Conservation (phyloP, 768 basidiomycete genomes). For the Candolleomyces efflorescens region DNA sequence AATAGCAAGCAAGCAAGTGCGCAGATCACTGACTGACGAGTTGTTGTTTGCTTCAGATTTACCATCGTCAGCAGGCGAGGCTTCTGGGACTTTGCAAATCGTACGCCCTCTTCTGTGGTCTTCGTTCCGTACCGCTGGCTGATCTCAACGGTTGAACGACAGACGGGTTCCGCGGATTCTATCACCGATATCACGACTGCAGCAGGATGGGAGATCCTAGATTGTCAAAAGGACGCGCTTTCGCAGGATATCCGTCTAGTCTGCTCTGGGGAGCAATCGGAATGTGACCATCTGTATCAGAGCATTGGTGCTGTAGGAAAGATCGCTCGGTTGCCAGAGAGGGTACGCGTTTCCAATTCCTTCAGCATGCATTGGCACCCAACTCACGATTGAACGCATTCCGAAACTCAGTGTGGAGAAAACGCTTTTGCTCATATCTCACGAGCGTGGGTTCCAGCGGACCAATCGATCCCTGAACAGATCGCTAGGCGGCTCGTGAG, state of each 20-base stretch:
- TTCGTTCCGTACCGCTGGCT: not conserved
- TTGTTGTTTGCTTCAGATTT: conserved; percentile 7
- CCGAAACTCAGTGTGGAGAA: conserved; percentile 10
- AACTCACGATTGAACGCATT: not conserved
- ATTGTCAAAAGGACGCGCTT: conserved; percentile 25
- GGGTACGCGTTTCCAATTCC: conserved; percentile 27
- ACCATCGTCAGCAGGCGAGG: conserved; percentile 1
- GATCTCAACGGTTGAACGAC: not conserved
- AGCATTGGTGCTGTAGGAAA: conserved; percentile 29
- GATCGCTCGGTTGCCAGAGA: conserved; percentile 49
- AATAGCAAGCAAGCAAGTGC: not conserved
- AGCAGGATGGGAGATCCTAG: conserved; percentile 37
- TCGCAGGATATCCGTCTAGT: conserved; percentile 32
- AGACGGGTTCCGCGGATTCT: conserved; percentile 20
- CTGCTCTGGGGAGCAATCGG: conserved; percentile 23
- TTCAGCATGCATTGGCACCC: not conserved
- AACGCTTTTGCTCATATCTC: conserved; percentile 26
- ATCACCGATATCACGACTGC: conserved; percentile 36
- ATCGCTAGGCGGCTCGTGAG: conserved; percentile 19
- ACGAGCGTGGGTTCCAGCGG: conserved; percentile 28
- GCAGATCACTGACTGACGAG: not conserved
- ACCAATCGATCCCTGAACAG: conserved; percentile 30
- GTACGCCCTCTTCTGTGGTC: not conserved
- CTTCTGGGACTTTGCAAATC: conserved; percentile 11
- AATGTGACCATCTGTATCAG: conserved; percentile 18